A percentile compares a stretch with the other conserved stretches of the same genome.
phyloP scores from a whole-genome alignment of 2,329 filamentous ascomycete genomes.

The Blastomyces parvus region DNA sequence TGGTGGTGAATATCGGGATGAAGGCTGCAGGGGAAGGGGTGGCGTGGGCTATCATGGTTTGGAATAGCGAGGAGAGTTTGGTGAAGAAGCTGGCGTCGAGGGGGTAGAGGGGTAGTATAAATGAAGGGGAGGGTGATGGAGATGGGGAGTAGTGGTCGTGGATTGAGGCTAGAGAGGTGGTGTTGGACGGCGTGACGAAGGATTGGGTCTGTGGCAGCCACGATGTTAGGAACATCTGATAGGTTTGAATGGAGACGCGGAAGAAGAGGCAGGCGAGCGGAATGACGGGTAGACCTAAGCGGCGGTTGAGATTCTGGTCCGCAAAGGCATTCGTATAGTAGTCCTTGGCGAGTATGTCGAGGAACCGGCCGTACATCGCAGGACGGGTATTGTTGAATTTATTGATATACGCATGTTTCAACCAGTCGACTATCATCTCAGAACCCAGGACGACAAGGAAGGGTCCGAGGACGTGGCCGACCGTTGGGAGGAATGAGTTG shows the following conservation, averaged over 20 bases:
- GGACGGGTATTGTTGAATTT: constrained; percentile 98
- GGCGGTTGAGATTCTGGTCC: constrained; percentile 78
- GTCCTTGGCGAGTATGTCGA: constrained; percentile 92
- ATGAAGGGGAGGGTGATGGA: constrained; percentile 44
- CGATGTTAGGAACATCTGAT: constrained; percentile 93
- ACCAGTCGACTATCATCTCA: constrained; percentile 92
- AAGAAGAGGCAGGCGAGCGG: constrained; percentile 92
- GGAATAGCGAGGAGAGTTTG: constrained; percentile 28
- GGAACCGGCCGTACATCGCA: constrained; percentile 74
- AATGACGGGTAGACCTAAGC: constrained; percentile 82
- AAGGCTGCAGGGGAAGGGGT: constrained; percentile 35
- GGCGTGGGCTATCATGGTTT: constrained; percentile 32
- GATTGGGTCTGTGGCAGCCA: constrained; percentile 59
- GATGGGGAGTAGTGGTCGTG: constrained; percentile 41
- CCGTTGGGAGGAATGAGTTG: constrained; percentile 34
- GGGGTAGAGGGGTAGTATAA: constrained; percentile 35
- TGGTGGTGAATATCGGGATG: constrained; percentile 51
- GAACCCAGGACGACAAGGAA: constrained; percentile 91
- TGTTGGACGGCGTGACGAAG: constrained; percentile 20
- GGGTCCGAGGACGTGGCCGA: constrained; percentile 77
- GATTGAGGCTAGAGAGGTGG: constrained; percentile 35
- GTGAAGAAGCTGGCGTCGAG: constrained; percentile 41
- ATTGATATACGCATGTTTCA: constrained; percentile 95
- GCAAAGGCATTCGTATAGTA: constrained; percentile 96
- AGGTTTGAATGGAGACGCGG: constrained; percentile 86